Conservation (phyloP, 2,329 filamentous ascomycete species). For the Lasiodiplodia citricola region DNA sequence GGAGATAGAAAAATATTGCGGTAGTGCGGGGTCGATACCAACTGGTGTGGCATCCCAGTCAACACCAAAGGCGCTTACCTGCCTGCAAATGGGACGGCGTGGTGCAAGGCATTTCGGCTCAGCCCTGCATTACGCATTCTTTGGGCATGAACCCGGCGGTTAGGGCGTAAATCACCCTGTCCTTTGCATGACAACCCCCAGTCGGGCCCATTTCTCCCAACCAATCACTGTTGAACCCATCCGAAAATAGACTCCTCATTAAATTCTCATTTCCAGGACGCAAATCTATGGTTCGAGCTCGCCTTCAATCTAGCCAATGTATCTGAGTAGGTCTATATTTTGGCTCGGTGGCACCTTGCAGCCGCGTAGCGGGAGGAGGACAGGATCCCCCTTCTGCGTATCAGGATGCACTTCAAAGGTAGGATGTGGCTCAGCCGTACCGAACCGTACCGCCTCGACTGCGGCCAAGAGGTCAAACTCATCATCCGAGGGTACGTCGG, state of each 20-base stretch:
- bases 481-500: no score
- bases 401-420: no score
- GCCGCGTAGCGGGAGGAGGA: background rate
- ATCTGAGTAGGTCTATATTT: no score
- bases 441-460: no score
- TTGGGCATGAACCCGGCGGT: background rate
- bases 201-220: no score
- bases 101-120: background rate
- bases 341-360: no score
- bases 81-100: background rate
- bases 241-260: background rate
- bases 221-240: background rate
- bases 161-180: background rate
- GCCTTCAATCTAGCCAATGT: no score
- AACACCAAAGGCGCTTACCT: background rate
- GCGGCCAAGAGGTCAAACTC: no score
- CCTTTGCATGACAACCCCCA: no score
- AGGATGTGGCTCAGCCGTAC: no score
- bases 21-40: background rate
- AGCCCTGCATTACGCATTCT: background rate
- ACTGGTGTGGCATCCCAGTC: background rate
- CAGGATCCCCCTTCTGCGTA: no score
- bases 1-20: background rate
- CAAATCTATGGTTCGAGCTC: background rate
- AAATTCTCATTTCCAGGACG: background rate